Percentiles rank a stretch among this genome's conserved stretches.
These are phyloP conservation scores for Physcomitrellopsis africana DNA, from an alignment of 225 moss, liverwort and hornwort genomes.

Conservation along the genomic window DNA sequence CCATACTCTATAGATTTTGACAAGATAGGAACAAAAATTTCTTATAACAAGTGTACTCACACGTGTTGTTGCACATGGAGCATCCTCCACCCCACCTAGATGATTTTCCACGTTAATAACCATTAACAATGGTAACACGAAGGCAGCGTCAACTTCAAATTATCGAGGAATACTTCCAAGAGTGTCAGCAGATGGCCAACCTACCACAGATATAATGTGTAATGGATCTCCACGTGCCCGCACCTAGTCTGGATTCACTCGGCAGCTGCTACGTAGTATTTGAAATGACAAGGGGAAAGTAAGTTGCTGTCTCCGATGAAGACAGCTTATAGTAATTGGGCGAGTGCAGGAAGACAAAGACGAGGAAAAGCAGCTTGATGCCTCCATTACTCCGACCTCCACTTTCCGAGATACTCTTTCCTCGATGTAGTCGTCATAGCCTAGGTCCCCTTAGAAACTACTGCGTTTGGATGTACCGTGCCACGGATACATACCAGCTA, in stretches of 20 bases:
- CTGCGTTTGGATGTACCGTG: not conserved
- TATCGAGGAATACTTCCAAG: conserved; percentile 10
- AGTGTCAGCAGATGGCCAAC: conserved; percentile 39
- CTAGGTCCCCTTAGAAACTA: not conserved
- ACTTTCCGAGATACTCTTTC: conserved; percentile 1
- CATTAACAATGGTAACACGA: conserved; percentile 25
- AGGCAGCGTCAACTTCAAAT: conserved; percentile 17
- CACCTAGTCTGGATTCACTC: conserved; percentile 59
- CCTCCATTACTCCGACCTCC: conserved; percentile 17
- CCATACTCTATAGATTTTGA: conserved; percentile 55
- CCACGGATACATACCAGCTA: not conserved
- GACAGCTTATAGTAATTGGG: conserved; percentile 6
- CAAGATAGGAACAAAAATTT: not conserved
- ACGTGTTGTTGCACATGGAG: conserved; percentile 18
- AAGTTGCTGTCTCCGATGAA: conserved; percentile 24
- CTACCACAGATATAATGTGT: conserved; percentile 28
- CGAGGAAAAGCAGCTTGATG: not conserved
- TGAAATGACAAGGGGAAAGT: conserved; percentile 46
- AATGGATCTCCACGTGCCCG: not conserved
- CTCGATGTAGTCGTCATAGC: not conserved
- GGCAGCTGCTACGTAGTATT: conserved; percentile 47
- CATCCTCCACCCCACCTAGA: conserved; percentile 19
- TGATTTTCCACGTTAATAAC: not conserved
- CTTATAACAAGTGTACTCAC: conserved; percentile 20
- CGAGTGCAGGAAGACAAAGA: not conserved